Conservation (phyloP, 371 early-diverging fungal species). For the Apophysomyces trapeziformis region DNA sequence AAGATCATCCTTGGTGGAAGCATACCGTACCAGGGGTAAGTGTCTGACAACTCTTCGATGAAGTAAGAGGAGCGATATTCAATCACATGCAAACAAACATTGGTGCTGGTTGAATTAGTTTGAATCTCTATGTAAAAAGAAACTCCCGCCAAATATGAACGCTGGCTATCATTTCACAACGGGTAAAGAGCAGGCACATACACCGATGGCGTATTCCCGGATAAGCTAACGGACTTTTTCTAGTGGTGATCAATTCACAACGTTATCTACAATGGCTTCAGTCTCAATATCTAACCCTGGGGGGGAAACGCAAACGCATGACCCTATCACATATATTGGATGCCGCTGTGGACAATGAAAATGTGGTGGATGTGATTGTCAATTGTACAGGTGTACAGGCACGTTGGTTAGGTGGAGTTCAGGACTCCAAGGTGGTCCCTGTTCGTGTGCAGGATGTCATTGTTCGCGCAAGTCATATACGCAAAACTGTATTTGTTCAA, state of each 20-base stretch:
- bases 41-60: not conserved
- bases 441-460: slow-evolving; percentile 72
- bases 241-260: slow-evolving; percentile 55
- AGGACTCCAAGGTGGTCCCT: slow-evolving; percentile 59
- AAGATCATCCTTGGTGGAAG: slow-evolving; percentile 58
- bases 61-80: not conserved
- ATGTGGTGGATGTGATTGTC: slow-evolving; percentile 56
- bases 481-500: slow-evolving; percentile 50
- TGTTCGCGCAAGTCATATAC: slow-evolving; percentile 66
- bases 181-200: slow-evolving; percentile 26
- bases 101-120: slow-evolving; percentile 8
- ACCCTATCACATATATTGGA: slow-evolving; percentile 55
- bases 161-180: slow-evolving; percentile 59
- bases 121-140: slow-evolving; percentile 41
- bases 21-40: slow-evolving; percentile 54
- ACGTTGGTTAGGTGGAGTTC: slow-evolving; percentile 54
- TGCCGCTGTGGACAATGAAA: slow-evolving; percentile 19
- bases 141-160: slow-evolving; percentile 24
- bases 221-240: not conserved
- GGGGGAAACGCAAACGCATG: slow-evolving; percentile 55
- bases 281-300: slow-evolving; percentile 50
- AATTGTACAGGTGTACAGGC: slow-evolving; percentile 75
- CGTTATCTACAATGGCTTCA: slow-evolving; percentile 69
- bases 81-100: too few species aligned
- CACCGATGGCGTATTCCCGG: too few species aligned